Conservation (phyloP, 352 stramenopile genomes). For the Albugo laibachii region DNA sequence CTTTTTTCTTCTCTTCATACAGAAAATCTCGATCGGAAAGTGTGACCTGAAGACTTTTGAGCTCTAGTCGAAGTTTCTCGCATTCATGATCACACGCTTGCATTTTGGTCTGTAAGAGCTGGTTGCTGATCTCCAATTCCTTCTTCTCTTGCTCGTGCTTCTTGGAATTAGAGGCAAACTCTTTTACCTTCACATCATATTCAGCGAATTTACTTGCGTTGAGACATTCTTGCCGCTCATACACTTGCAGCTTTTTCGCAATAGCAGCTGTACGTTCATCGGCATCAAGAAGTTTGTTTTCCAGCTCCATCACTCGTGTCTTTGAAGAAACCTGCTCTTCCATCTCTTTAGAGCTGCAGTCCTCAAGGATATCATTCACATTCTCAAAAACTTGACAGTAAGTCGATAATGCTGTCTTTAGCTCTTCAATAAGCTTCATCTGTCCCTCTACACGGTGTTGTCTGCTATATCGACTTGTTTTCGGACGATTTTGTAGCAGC, state of each 20-base stretch:
- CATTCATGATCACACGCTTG: conserved; percentile 8
- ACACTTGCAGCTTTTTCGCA: too few relatives aligned
- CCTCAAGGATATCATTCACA: too few relatives aligned
- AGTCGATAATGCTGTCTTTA: conserved; percentile 19
- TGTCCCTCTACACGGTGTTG: conserved; percentile 36
- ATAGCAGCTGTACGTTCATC: too few relatives aligned
- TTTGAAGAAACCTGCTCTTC: too few relatives aligned
- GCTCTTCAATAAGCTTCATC: conserved; percentile 25
- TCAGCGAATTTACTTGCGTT: too few relatives aligned
- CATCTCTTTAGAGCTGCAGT: too few relatives aligned
- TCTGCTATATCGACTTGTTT: conserved; percentile 44
- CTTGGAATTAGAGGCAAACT: too few relatives aligned
- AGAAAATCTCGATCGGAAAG: conserved; percentile 25
- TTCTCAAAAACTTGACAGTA: conserved; percentile 4
- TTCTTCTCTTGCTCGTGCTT: too few relatives aligned
- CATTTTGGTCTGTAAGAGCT: conserved; percentile 32
- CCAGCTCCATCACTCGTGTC: too few relatives aligned
- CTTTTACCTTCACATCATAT: too few relatives aligned
- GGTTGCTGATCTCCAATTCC: background rate
- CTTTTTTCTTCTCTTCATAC: conserved; percentile 48
- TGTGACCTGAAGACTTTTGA: conserved; percentile 25
- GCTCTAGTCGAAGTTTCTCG: conserved; percentile 30
- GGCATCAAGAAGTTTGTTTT: too few relatives aligned
- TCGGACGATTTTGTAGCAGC: conserved; percentile 27
- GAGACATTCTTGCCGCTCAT: too few relatives aligned